A percentile compares a stretch with the other conserved stretches of the same genome.
Evolutionary conservation across 2,329 filamentous ascomycete species (phyloP).

Genomic region (Nannizzia gypsea): DNA sequence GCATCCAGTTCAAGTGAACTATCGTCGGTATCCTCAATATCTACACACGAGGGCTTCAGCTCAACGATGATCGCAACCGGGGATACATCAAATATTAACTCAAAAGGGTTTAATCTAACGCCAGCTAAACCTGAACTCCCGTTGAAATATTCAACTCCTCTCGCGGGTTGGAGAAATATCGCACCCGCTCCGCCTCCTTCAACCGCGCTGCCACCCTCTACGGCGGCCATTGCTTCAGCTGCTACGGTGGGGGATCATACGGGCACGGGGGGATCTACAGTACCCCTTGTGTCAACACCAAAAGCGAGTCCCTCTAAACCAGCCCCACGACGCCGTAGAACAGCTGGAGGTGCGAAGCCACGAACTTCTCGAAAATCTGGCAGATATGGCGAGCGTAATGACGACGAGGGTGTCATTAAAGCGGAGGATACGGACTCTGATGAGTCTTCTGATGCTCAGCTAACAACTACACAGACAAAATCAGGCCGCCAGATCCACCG

Average conservation of each 20-base stretch:
- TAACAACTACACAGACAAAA: conserved; percentile 56
- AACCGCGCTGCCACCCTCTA: background rate
- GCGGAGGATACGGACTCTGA: conserved; percentile 29
- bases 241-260: background rate
- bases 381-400: conserved; percentile 16
- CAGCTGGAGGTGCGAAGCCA: conserved; percentile 3
- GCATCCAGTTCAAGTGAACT: conserved; percentile 7
- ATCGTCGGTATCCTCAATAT: conserved; percentile 9
- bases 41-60: background rate
- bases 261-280: background rate
- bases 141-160: background rate
- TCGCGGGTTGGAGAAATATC: conserved; percentile 3
- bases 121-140: background rate
- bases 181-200: conserved; percentile 5
- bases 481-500: conserved; percentile 61
- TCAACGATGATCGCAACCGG: background rate
- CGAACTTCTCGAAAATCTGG: conserved; percentile 12
- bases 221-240: background rate
- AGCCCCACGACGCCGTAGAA: conserved; percentile 1
- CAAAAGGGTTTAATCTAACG: background rate
- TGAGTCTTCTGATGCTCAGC: conserved; percentile 39
- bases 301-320: background rate
- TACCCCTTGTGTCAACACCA: background rate
- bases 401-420: conserved; percentile 24
- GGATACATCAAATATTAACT: background rate